Conservation (phyloP, 2,329 filamentous ascomycete genomes). For the Aspergillus calidoustus region DNA sequence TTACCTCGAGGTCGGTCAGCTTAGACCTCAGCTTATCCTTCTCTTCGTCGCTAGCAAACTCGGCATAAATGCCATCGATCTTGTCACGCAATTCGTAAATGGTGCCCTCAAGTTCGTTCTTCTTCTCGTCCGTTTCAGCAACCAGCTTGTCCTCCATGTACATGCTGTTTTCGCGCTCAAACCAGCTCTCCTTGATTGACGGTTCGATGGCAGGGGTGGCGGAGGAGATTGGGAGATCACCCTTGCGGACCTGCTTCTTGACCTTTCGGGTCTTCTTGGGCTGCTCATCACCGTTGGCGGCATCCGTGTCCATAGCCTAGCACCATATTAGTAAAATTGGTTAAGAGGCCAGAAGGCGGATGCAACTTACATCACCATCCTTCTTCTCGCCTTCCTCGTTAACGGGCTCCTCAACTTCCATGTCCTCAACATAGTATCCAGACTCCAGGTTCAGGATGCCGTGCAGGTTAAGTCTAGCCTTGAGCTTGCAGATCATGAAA, state of each 20-base stretch:
- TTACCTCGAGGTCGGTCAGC: conserved; percentile 84
- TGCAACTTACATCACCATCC: conserved; percentile 52
- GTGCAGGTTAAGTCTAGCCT: conserved; percentile 94
- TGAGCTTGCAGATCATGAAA: conserved; percentile 99
- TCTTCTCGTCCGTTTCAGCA: conserved; percentile 97
- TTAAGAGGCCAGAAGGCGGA: background rate
- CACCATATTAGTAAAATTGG: conserved; percentile 25
- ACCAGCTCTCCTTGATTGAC: conserved; percentile 65
- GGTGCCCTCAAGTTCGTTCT: conserved; percentile 98
- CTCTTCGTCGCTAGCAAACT: conserved; percentile 89
- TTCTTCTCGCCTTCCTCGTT: conserved; percentile 66
- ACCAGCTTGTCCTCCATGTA: conserved; percentile 98
- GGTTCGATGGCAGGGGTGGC: conserved; percentile 81
- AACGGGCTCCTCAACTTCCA: conserved; percentile 93
- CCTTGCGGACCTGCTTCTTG: conserved; percentile 99
- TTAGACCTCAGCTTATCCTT: conserved; percentile 84
- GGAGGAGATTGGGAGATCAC: conserved; percentile 84
- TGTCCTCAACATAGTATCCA: conserved; percentile 97
- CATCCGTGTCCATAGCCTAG: conserved; percentile 85
- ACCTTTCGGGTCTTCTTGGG: conserved; percentile 91
- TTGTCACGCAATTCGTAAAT: conserved; percentile 98
- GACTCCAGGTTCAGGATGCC: conserved; percentile 95
- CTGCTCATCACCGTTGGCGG: conserved; percentile 63
- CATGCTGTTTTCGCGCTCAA: conserved; percentile 88
- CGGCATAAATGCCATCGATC: conserved; percentile 87